A percentile compares a stretch with the other conserved stretches of the same genome.
These are phyloP conservation scores for Discostella stelligeroides DNA, from an alignment of 108 stramenopile species.

Conservation along the genomic window DNA sequence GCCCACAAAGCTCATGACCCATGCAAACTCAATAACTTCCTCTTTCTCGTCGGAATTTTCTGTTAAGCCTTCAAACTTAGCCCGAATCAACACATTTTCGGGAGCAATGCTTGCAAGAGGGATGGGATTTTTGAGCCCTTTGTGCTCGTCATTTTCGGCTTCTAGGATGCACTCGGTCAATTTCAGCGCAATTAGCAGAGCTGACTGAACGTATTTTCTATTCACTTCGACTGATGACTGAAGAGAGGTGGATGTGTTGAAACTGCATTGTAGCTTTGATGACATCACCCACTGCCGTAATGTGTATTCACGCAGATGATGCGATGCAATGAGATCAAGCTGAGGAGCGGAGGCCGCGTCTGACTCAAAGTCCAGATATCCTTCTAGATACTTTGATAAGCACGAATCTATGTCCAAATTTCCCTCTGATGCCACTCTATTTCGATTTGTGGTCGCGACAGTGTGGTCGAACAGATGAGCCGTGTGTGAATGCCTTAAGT, in stretches of 20 bases:
- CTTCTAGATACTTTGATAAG: too few relatives aligned
- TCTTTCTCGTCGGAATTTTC: not conserved
- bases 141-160: not conserved
- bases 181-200: slow-evolving; percentile 27
- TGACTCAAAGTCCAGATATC: too few relatives aligned
- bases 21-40: slow-evolving; percentile 1
- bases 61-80: not conserved
- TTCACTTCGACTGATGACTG: not conserved
- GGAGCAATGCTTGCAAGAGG: slow-evolving; percentile 23
- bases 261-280: not conserved
- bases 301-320: not conserved
- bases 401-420: too few relatives aligned
- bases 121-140: not conserved
- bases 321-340: too few relatives aligned
- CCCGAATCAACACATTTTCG: slow-evolving; percentile 16
- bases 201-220: slow-evolving; percentile 14
- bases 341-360: too few relatives aligned
- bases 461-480: too few relatives aligned
- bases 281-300: slow-evolving; percentile 16
- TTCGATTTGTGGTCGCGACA: too few relatives aligned
- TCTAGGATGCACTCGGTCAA: slow-evolving; percentile 25
- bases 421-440: too few relatives aligned
- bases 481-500: too few relatives aligned
- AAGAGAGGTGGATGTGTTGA: not conserved
- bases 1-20: not conserved